Conservation (phyloP, 345 rosid species). For the Eucalyptus cloeziana region DNA sequence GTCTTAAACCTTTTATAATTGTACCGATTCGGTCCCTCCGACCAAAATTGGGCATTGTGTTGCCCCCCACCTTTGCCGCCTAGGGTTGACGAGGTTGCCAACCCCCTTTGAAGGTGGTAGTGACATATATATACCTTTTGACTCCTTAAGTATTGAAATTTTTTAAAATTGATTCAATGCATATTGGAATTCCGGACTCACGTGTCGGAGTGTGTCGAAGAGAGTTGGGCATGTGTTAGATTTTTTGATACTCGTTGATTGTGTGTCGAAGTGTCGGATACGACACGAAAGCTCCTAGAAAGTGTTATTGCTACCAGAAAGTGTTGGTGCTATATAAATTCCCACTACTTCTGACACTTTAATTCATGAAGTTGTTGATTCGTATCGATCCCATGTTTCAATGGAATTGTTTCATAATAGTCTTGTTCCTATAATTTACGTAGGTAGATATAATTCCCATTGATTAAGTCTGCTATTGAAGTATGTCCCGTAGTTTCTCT, state of each 20-base stretch:
- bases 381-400: neutral
- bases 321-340: too few species aligned
- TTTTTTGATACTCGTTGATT: too few species aligned
- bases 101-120: too few species aligned
- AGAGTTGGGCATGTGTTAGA: fast-evolving
- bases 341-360: fast-evolving
- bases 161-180: fast-evolving
- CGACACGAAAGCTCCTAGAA: fast-evolving
- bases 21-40: too few species aligned
- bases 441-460: neutral
- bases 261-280: fast-evolving
- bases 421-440: neutral
- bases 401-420: neutral
- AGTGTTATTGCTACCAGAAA: too few species aligned
- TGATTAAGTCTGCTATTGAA: neutral
- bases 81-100: fast-evolving
- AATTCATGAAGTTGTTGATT: neutral
- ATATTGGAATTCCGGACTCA: too few species aligned
- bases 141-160: too few species aligned
- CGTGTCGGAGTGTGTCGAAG: fast-evolving
- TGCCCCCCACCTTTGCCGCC: fast-evolving
- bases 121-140: too few species aligned
- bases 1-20: too few species aligned
- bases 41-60: too few species aligned
- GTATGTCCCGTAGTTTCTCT: neutral